Conservation (phyloP, 257 asterid species). For the Dorcoceras hygrometricum region DNA sequence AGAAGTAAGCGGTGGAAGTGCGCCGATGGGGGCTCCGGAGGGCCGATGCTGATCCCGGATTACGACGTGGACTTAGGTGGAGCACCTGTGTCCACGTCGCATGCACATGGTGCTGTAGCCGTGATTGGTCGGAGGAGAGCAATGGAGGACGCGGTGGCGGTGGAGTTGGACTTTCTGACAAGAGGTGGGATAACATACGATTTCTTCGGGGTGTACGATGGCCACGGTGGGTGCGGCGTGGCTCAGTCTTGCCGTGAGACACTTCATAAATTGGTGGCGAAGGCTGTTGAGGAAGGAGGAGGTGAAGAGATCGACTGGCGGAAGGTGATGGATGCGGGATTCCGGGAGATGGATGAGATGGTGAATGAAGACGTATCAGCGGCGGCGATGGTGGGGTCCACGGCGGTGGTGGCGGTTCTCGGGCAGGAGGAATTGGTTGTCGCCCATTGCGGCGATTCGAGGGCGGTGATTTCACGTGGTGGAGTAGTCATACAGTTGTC, state of each 20-base stretch:
- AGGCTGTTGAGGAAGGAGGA: conserved; percentile 17
- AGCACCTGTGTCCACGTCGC: background rate
- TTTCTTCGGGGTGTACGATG: conserved; percentile 72
- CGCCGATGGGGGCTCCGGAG: background rate
- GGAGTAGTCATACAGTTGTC: conserved; percentile 60
- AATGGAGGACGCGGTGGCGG: conserved; percentile 75
- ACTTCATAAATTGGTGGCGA: conserved; percentile 43
- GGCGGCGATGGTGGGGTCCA: conserved; percentile 60
- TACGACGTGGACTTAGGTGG: background rate
- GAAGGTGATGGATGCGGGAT: conserved; percentile 48
- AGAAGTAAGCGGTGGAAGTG: background rate
- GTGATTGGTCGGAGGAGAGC: conserved; percentile 61
- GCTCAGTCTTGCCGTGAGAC: conserved; percentile 54
- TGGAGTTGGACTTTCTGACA: conserved; percentile 38
- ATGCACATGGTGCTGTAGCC: conserved; percentile 46
- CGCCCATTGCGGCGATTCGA: conserved; percentile 78
- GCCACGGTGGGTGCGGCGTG: conserved; percentile 74
- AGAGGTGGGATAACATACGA: conserved; percentile 35
- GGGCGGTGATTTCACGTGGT: conserved; percentile 66
- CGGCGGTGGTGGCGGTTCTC: conserved; percentile 73
- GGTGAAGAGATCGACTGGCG: conserved; percentile 37
- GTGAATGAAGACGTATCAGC: conserved; percentile 41
- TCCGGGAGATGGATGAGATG: conserved; percentile 60
- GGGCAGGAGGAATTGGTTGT: conserved; percentile 65
- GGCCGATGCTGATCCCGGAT: background rate